These are phyloP conservation scores for Dothideomycetidae sp. DNA, from an alignment of 2,329 filamentous ascomycete genomes.

Conservation along the genomic window DNA sequence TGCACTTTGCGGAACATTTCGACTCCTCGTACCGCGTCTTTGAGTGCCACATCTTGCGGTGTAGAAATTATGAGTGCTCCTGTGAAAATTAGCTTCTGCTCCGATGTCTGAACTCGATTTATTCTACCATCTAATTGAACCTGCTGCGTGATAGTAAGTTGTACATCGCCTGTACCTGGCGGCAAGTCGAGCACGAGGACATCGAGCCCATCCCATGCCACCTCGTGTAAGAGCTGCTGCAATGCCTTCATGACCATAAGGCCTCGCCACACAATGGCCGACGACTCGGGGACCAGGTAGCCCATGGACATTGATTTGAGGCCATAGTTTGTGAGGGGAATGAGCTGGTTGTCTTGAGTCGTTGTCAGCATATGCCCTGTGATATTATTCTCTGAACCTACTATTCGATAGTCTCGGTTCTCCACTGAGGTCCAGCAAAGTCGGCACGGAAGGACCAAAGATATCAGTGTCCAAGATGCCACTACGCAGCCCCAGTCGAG, in stretches of 20 bases:
- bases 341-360: conserved; percentile 57
- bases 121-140: conserved; percentile 63
- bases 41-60: conserved; percentile 81
- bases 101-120: not conserved
- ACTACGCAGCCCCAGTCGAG: conserved; percentile 62
- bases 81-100: conserved; percentile 20
- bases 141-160: conserved; percentile 93
- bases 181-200: conserved; percentile 81
- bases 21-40: conserved; percentile 82
- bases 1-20: conserved; percentile 83
- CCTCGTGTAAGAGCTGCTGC: conserved; percentile 87
- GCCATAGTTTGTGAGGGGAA: conserved; percentile 87
- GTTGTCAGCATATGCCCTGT: not conserved
- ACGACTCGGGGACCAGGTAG: conserved; percentile 66
- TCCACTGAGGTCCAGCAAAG: conserved; percentile 49
- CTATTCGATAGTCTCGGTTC: conserved; percentile 63
- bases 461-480: conserved; percentile 94
- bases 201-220: conserved; percentile 84
- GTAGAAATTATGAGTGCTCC: conserved; percentile 80
- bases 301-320: conserved; percentile 99
- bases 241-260: conserved; percentile 97
- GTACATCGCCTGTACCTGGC: conserved; percentile 88
- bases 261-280: conserved; percentile 86
- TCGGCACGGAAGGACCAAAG: conserved; percentile 90
- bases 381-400: conserved; percentile 28